phyloP scores from a whole-genome alignment of 2,329 filamentous ascomycete species.

The Alternaria tenuissima region DNA sequence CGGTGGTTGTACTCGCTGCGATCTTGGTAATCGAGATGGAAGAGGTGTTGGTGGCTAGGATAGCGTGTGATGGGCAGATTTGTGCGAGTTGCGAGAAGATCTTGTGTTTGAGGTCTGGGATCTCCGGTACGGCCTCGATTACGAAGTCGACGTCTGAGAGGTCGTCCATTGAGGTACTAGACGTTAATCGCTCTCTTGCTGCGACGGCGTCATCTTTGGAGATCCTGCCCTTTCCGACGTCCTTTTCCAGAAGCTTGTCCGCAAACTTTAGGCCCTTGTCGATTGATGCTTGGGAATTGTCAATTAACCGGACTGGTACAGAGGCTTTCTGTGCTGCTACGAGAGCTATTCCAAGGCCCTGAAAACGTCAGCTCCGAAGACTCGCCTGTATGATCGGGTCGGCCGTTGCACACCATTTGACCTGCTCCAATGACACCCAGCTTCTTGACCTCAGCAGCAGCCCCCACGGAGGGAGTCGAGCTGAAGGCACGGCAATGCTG shows the following conservation, averaged over 20 bases:
- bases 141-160: constrained; percentile 91
- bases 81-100: constrained; percentile 86
- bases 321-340: constrained; percentile 86
- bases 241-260: constrained; percentile 92
- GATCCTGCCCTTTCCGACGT: constrained; percentile 86
- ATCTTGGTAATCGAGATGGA: constrained; percentile 98
- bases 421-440: constrained; percentile 93
- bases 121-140: constrained; percentile 96
- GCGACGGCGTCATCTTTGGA: constrained; percentile 81
- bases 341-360: constrained; percentile 95
- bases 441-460: constrained; percentile 78
- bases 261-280: constrained; percentile 92
- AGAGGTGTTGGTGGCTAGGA: constrained; percentile 97
- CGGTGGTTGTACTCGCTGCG: constrained; percentile 80
- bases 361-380: constrained; percentile 28
- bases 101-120: constrained; percentile 82
- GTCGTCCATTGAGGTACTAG: constrained; percentile 77
- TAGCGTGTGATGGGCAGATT: constrained; percentile 82
- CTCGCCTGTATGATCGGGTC: background rate
- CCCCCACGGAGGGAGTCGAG: constrained; percentile 66
- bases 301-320: constrained; percentile 85
- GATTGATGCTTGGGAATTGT: constrained; percentile 82
- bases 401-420: constrained; percentile 77
- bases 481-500: constrained; percentile 67
- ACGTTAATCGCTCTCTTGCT: constrained; percentile 72